Evolutionary conservation across 495 filamentous ascomycete species (phyloP).

Genomic region (Trichocladium uniseriatum): DNA sequence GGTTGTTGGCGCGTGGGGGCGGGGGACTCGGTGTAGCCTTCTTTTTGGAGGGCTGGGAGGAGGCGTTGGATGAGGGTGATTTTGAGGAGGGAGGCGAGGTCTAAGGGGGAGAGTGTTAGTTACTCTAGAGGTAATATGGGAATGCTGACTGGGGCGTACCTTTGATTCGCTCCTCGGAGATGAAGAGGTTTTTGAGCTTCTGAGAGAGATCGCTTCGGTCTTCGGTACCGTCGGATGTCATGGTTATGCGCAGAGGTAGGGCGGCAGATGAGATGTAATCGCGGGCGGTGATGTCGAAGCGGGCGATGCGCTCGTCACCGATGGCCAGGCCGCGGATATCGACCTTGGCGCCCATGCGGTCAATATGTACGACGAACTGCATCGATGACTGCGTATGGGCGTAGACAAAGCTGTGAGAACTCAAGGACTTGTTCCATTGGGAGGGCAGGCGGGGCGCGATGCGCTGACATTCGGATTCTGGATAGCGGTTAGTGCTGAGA

Average conservation of each 20-base stretch:
- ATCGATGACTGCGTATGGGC: conserved; percentile 81
- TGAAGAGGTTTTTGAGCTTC: conserved; percentile 61
- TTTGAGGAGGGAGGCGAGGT: conserved; percentile 60
- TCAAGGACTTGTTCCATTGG: conserved; percentile 65
- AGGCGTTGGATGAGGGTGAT: conserved; percentile 72
- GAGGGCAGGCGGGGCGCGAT: conserved; percentile 54
- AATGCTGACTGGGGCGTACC: neutral
- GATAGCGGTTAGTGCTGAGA: neutral
- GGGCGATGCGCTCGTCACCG: conserved; percentile 69
- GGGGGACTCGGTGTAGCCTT: conserved; percentile 58
- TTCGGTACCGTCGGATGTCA: conserved; percentile 25
- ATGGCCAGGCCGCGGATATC: conserved; percentile 71
- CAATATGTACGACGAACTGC: conserved; percentile 72
- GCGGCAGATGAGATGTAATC: conserved; percentile 59
- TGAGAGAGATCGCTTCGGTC: conserved; percentile 32
- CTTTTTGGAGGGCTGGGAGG: conserved; percentile 62
- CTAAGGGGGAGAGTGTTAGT: conserved; percentile 16
- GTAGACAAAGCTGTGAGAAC: conserved; percentile 74
- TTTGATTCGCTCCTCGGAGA: conserved; percentile 53
- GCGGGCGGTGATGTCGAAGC: conserved; percentile 62
- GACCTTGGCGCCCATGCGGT: conserved; percentile 72
- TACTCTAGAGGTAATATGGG: neutral
- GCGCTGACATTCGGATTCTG: conserved; percentile 33
- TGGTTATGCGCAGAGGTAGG: conserved; percentile 39
- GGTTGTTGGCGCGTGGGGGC: conserved; percentile 26